Base-by-base conservation (phyloP, 495 filamentous ascomycete species). In the Bathelium albidoporum region DNA sequence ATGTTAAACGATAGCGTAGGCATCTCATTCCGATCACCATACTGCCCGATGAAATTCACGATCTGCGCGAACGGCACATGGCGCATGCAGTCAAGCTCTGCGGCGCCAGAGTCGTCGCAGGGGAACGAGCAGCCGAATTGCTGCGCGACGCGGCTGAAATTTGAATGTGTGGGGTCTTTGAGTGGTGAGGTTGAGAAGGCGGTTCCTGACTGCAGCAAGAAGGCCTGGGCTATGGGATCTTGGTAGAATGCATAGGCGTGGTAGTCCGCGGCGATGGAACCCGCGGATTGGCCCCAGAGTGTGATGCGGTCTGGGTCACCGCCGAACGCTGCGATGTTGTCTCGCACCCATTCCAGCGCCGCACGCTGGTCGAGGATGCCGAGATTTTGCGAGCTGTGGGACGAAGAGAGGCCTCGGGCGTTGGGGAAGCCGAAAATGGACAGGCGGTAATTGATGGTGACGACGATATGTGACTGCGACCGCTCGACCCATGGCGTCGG, bases 371-470 rank as follows among this genome's bases (percentile, higher is more conserved):
- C 71, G 1, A 73, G 63, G 62, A 70, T 72, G 41, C 70, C 71
- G 1, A 72, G 63, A 32, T 73, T 73, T 14, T 68, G 68, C 0
- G 41, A 59, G 9, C 31, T 49, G 20, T 32, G 0, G 11, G 68
- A 41, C 16, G n/a, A n/a, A n/a, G n/a, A n/a, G n/a, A 73, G 59
- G 28, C 68, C 65, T 2, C 65, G 70, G 11, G 62, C 58, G 32
- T 32, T 53, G 22, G 71, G 66, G 64, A 72, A 73, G n/a, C 71
- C 71, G 61, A 73, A 73, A 61, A 72, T 69, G 67, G 60, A 58
- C 12, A 32, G 31, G 26, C 60, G 62, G 22, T 65, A 69, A 34
- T 58, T 65, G 32, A 60, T 28, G 22, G 62, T 65, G 34, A 67
- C 65, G 22, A 67, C 65, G 45, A 67, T 61, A 12, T 55, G 49